Evolutionary conservation across 148 eudicot genomes (phyloP), one percentile per base, ranked within the genome.

Genomic region (Drosera capensis): DNA sequence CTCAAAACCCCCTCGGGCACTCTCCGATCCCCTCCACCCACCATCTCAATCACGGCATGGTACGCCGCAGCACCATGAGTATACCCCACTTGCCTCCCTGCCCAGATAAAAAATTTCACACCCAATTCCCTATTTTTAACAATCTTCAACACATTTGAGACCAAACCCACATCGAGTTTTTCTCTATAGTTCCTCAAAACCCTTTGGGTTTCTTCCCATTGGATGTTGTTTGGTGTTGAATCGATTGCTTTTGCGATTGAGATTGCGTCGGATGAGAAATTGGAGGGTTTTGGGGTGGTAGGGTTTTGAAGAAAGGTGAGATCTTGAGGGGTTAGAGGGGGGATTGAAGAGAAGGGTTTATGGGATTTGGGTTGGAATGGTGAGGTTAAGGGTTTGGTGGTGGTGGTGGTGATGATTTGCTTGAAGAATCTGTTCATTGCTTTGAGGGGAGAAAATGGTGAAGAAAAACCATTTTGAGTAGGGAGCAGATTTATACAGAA

Each of bases 51-150:
- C 51, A 90, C 58, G 0, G 77, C 71, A 52, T 80, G 45, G 57
- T 73, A 90, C 55, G 81, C 95, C 14, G 45, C 40, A 21, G 46
- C 15, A 38, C 57, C 61, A 51, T 90, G 99, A 57, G 18, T 48
- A 66, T 90, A 90, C 20, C 95, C 95, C 30, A 90, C 70, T 55
- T 90, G 99, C 36, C 78, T 62, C 58, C 80, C 85, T 12, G 80
- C 93, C 99, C 99, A 90, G 36, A 73, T 26, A 49, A 90, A 84
- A 64, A 90, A 90, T 52, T 76, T 68, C 30, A 80, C 82, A 58
- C 78, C 71, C 62, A 80, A 62, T 22, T 75, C 71, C 65, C 72
- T 68, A 53, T 68, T 78, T 20, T 63, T 64, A 29, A 80, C 52
- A 52, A 71, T 57, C 39, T 55, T 64, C 45, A 84, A 66, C 46